phyloP scores from a whole-genome alignment of 768 basidiomycete genomes.

The Cystofilobasidium bisporidii region DNA sequence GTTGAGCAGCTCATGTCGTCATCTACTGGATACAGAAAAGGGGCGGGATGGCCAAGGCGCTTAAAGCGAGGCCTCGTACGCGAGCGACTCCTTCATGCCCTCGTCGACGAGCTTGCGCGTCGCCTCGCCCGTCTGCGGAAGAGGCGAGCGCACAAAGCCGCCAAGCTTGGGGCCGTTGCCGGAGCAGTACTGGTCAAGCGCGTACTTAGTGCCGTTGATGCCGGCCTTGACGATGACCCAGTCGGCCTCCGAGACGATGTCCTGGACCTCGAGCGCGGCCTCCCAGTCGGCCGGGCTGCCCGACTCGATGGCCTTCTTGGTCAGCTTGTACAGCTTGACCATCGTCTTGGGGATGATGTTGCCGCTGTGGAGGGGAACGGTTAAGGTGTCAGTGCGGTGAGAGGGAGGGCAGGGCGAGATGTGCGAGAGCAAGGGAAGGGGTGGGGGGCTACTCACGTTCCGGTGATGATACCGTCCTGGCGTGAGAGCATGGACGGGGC shows the following conservation, averaged over 20 bases:
- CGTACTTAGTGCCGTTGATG: conserved; percentile 36
- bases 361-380: too few relatives aligned
- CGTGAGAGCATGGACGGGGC: conserved; percentile 52
- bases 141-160: conserved; percentile 37
- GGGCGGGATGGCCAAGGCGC: too few relatives aligned
- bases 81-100: conserved; percentile 38
- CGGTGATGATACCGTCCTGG: conserved; percentile 59
- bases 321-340: conserved; percentile 40
- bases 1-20: too few relatives aligned
- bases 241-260: conserved; percentile 39
- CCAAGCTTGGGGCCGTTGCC: conserved; percentile 35
- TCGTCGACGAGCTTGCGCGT: conserved; percentile 39
- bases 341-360: conserved; percentile 44
- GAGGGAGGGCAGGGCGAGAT: neutral
- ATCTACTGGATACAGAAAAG: too few relatives aligned
- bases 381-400: neutral
- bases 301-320: conserved; percentile 34
- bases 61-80: conserved; percentile 32
- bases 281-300: conserved; percentile 35
- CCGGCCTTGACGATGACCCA: conserved; percentile 40
- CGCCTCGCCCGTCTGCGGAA: conserved; percentile 35
- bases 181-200: conserved; percentile 35
- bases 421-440: neutral
- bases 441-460: conserved; percentile 32
- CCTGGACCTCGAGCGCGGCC: conserved; percentile 40